Evolutionary conservation across 805 yeast genomes (phyloP).

Genomic region (Teunomyces cretensis): DNA sequence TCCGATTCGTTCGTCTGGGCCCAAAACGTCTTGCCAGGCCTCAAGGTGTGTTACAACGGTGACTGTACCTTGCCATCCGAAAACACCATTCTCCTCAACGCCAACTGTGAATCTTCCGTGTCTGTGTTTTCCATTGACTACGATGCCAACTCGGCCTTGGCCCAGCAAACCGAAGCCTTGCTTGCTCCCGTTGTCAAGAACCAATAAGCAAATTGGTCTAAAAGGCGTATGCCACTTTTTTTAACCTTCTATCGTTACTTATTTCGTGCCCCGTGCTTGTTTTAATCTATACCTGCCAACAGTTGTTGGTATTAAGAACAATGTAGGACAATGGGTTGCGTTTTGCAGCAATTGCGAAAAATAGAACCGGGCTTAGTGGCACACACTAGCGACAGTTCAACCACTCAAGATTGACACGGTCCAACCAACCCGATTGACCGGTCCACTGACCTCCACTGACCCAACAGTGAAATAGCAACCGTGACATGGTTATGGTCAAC

Average conservation of each 20-base stretch:
- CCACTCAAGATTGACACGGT: too few species aligned
- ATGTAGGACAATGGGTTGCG: too few species aligned
- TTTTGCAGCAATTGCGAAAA: too few species aligned
- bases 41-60: constrained; percentile 39
- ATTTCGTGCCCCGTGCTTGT: too few species aligned
- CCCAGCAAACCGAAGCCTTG: constrained; percentile 10
- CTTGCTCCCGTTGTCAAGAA: constrained; percentile 11
- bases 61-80: constrained; percentile 47
- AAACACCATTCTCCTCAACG: constrained; percentile 25
- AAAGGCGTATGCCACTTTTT: background rate
- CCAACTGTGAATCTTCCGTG: constrained; percentile 25
- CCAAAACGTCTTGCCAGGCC: constrained; percentile 14
- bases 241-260: background rate
- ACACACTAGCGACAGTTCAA: too few species aligned
- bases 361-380: too few species aligned
- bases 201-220: background rate
- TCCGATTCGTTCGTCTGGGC: constrained; percentile 25
- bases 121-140: constrained; percentile 28
- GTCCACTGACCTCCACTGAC: too few species aligned
- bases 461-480: too few species aligned
- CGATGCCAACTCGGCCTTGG: constrained; percentile 22
- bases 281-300: too few species aligned
- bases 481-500: too few species aligned
- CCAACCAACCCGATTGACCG: too few species aligned
- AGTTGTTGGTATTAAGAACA: too few species aligned